phyloP scores from a whole-genome alignment of 352 stramenopile species.

The Elongisporangium prolatum region DNA sequence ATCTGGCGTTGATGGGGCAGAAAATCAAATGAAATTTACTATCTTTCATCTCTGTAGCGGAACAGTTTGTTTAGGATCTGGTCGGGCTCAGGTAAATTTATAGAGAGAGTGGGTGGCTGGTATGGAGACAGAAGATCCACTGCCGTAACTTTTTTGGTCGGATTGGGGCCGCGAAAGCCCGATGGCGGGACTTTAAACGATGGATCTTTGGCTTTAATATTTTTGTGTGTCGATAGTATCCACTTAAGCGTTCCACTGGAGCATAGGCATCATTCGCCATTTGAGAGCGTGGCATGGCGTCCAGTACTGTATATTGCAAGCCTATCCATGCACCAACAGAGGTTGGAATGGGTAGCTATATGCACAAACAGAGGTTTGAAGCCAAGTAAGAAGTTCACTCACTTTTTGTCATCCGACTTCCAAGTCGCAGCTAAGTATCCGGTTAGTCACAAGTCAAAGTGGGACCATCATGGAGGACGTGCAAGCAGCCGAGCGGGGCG shows the following conservation, averaged over 20 bases:
- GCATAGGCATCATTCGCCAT: not conserved
- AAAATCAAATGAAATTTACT: not conserved
- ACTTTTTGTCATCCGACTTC: not conserved
- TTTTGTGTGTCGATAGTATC: not conserved
- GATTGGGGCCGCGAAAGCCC: not conserved
- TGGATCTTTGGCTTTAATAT: not conserved
- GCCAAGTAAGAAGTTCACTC: not conserved
- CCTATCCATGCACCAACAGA: not conserved
- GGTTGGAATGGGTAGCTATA: not conserved
- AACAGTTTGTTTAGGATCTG: not conserved
- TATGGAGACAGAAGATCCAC: not conserved
- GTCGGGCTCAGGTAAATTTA: not conserved
- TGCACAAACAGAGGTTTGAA: not conserved
- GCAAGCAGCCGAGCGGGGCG: not conserved
- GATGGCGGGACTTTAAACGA: not conserved
- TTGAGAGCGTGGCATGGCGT: not conserved
- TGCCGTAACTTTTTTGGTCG: not conserved
- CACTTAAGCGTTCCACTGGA: not conserved
- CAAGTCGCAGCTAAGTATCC: not conserved
- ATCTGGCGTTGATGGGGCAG: not conserved
- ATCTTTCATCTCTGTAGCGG: not conserved
- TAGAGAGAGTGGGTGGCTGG: not conserved
- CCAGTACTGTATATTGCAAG: not conserved
- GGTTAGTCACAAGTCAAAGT: not conserved
- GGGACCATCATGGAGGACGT: not conserved